phyloP scores from a whole-genome alignment of 2,329 filamentous ascomycete genomes.

The Bipolaris oryzae region DNA sequence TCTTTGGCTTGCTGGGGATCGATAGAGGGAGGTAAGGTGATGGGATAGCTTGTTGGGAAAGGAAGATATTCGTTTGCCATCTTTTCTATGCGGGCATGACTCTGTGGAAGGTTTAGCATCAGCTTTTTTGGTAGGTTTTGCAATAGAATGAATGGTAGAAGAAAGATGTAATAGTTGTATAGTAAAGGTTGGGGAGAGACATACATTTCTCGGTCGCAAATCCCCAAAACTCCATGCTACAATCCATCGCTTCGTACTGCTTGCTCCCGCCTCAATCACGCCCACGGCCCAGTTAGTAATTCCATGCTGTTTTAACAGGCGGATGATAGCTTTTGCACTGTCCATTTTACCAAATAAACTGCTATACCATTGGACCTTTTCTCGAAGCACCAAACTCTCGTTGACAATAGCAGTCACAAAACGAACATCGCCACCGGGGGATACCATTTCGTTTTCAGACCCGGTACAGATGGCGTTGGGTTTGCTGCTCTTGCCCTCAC shows the following conservation, averaged over 20 bases:
- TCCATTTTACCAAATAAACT: slow-evolving; percentile 85
- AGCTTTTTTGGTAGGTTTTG: too few relatives aligned
- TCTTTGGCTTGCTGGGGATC: slow-evolving; percentile 33
- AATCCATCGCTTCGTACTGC: slow-evolving; percentile 83
- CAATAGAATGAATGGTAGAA: not conserved
- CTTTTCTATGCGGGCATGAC: slow-evolving; percentile 39
- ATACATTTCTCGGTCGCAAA: slow-evolving; percentile 65
- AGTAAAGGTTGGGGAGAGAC: not conserved
- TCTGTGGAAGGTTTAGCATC: slow-evolving; percentile 7
- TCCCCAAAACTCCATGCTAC: slow-evolving; percentile 83
- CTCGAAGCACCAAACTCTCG: slow-evolving; percentile 67
- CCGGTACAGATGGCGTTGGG: slow-evolving; percentile 80
- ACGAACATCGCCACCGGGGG: slow-evolving; percentile 73
- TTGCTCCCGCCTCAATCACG: slow-evolving; percentile 74
- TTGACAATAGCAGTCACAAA: slow-evolving; percentile 75
- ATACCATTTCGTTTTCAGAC: slow-evolving; percentile 83
- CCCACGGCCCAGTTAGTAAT: slow-evolving; percentile 83
- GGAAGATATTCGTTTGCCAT: slow-evolving; percentile 60
- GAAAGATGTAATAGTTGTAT: not conserved
- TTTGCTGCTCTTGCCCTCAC: slow-evolving; percentile 67
- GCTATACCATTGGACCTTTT: slow-evolving; percentile 82
- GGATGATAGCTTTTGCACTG: slow-evolving; percentile 67
- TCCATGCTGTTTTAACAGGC: slow-evolving; percentile 60
- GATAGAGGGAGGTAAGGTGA: slow-evolving; percentile 47
- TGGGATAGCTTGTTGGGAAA: slow-evolving; percentile 58